Conservation (phyloP, 257 asterid species). For the Petunia axillaris region DNA sequence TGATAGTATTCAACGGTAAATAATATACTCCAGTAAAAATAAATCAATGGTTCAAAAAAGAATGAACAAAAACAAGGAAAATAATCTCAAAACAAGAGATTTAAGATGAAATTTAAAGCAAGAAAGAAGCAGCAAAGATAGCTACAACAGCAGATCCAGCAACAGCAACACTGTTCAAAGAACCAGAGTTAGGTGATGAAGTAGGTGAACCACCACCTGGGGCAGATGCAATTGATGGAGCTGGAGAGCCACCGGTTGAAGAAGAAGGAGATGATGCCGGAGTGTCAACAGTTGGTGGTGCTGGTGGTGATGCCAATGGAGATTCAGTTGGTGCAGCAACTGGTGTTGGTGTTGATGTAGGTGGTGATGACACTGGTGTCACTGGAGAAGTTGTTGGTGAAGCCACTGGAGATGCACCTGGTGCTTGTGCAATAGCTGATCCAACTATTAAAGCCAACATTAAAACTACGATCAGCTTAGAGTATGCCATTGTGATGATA, state of each 20-base stretch:
- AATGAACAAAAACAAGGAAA: too few species aligned
- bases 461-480: conserved; percentile 29
- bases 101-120: conserved; percentile 39
- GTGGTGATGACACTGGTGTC: conserved; percentile 31
- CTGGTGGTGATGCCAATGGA: conserved; percentile 44
- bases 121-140: conserved; percentile 42
- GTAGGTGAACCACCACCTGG: too few species aligned
- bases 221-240: background rate
- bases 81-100: too few species aligned
- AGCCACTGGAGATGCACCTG: conserved; percentile 50
- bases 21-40: too few species aligned
- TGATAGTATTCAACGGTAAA: too few species aligned
- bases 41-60: background rate
- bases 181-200: conserved; percentile 37
- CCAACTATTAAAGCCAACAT: conserved; percentile 41
- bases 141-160: conserved; percentile 55
- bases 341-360: conserved; percentile 25
- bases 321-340: conserved; percentile 28
- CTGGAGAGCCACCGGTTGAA: conserved; percentile 42
- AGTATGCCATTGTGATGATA: conserved; percentile 35
- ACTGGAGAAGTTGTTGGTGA: conserved; percentile 35
- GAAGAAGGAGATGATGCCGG: conserved; percentile 36
- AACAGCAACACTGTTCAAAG: conserved; percentile 45
- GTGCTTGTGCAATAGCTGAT: conserved; percentile 52
- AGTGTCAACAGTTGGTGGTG: conserved; percentile 31